Conservation (phyloP, 805 yeast species). For the Teunomyces gatunensis region DNA sequence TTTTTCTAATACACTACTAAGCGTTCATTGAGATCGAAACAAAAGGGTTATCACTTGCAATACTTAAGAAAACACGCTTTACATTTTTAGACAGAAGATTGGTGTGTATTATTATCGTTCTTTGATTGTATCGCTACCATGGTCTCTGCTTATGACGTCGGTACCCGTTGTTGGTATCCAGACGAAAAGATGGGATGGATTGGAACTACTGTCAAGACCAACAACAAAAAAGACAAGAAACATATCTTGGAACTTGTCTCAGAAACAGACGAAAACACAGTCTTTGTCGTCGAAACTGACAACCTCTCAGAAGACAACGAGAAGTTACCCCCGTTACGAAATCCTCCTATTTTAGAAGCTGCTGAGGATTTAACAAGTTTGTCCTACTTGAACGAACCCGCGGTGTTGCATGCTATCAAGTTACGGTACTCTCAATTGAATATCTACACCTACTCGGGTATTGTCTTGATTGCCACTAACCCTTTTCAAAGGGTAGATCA, state of each 20-base stretch:
- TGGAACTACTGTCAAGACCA: conserved; percentile 57
- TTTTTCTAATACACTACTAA: conserved; percentile 1
- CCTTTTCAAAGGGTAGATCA: conserved; percentile 94
- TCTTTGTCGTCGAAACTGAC: conserved; percentile 48
- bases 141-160: conserved; percentile 27
- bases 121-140: conserved; percentile 6
- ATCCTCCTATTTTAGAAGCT: conserved; percentile 89
- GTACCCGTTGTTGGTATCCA: conserved; percentile 79
- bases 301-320: conserved; percentile 50
- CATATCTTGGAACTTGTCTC: conserved; percentile 50
- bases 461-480: conserved; percentile 92
- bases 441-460: conserved; percentile 95
- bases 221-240: conserved; percentile 33
- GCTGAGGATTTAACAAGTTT: conserved; percentile 92
- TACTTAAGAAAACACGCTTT: background rate
- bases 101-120: conserved; percentile 1
- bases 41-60: background rate
- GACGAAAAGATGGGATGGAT: conserved; percentile 74
- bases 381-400: conserved; percentile 93
- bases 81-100: background rate
- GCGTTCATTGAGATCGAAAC: background rate
- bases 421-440: conserved; percentile 85
- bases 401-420: conserved; percentile 90
- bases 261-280: conserved; percentile 46
- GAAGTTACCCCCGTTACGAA: conserved; percentile 75